Base-by-base conservation (phyloP, 164 flowering plant genomes). In the Hamamelis virginiana region DNA sequence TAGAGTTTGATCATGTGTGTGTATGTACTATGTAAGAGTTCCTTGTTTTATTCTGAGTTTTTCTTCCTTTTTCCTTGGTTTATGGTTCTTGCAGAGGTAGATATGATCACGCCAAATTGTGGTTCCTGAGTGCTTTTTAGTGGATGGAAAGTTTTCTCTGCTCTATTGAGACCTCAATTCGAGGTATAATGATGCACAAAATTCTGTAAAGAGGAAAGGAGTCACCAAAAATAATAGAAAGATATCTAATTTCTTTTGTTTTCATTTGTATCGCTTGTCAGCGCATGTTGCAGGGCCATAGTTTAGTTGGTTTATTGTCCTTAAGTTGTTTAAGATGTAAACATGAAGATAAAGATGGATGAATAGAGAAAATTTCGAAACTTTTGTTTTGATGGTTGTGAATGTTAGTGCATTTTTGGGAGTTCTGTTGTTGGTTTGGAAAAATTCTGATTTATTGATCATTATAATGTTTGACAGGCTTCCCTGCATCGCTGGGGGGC, bases 401-500 rank as follows among this genome's bases (percentile, higher is more conserved):
- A 25, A 23, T 57, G 13, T 62, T 28, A 21, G 19, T 68, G 51
- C 15, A 26, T 12, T 50, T 43, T 48, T 18, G 62, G 22, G 47
- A 27, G 46, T 19, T 64, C 21, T n/a, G 10, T 47, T 59, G 41
- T 71, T 38, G 43, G 21, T 60, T 51, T 27, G 43, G n/a, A 5
- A 63, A 9, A 48, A 28, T 60, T 72, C 72, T 71, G 63, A 64
- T 68, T 48, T 55, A 6, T 45, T 60, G 19, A 67, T 64, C 58
- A 59, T 77, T 52, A 45, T 56, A 46, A 45, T 65, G 57, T 75
- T 74, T 75, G 67, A 65, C 74, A 72, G 72, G 70, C 72, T 74
- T 75, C 72, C 81, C 81, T 71, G 68, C 71, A 64, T 69, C 59
- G 59, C 62, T 75, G 80, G 63, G 77, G 76, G 63, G 75, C 62